phyloP scores from a whole-genome alignment of 208 protist species.

The Leptomonas seymouri region DNA sequence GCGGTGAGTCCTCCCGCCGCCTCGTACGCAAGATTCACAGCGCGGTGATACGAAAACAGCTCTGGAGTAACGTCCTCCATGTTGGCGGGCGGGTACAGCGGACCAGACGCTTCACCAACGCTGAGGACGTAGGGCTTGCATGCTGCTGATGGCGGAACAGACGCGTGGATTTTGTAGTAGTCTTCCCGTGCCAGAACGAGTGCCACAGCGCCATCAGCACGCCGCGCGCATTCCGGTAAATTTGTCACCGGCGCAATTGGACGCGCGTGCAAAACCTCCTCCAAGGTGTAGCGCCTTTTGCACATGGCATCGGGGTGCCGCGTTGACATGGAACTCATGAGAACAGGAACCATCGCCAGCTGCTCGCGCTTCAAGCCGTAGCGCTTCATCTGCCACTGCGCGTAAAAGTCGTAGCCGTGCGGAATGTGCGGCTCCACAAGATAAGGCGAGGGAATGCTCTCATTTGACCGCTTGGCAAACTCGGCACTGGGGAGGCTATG shows the following conservation, averaged over 20 bases:
- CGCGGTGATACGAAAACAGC: slow-evolving; percentile 63
- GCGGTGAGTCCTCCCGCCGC: slow-evolving; percentile 45
- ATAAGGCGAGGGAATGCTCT: slow-evolving; percentile 40
- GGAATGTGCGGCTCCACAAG: slow-evolving; percentile 62
- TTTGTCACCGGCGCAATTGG: slow-evolving; percentile 58
- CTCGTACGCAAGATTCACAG: slow-evolving; percentile 52
- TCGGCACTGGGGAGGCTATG: slow-evolving; percentile 37
- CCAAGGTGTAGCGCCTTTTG: slow-evolving; percentile 39
- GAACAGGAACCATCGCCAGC: slow-evolving; percentile 73
- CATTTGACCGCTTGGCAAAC: slow-evolving; percentile 47
- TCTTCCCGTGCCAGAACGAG: slow-evolving; percentile 58
- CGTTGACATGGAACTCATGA: slow-evolving; percentile 68
- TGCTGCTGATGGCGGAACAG: slow-evolving; percentile 2
- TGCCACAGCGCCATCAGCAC: slow-evolving; percentile 68
- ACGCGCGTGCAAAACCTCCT: slow-evolving; percentile 48
- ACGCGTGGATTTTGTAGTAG: slow-evolving; percentile 43
- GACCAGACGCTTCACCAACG: slow-evolving; percentile 64
- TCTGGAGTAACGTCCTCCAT: slow-evolving; percentile 55
- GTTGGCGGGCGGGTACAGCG: slow-evolving; percentile 60
- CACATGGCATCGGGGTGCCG: slow-evolving; percentile 76
- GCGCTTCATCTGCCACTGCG: slow-evolving; percentile 72
- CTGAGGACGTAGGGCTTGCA: slow-evolving; percentile 44
- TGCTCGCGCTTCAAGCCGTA: slow-evolving; percentile 73
- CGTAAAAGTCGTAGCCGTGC: slow-evolving; percentile 72
- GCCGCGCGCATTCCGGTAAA: slow-evolving; percentile 65